Percentiles rank a stretch among this genome's conserved stretches.
phyloP scores from a whole-genome alignment of 2,329 filamentous ascomycete genomes.

The Aspergillus terreus region DNA sequence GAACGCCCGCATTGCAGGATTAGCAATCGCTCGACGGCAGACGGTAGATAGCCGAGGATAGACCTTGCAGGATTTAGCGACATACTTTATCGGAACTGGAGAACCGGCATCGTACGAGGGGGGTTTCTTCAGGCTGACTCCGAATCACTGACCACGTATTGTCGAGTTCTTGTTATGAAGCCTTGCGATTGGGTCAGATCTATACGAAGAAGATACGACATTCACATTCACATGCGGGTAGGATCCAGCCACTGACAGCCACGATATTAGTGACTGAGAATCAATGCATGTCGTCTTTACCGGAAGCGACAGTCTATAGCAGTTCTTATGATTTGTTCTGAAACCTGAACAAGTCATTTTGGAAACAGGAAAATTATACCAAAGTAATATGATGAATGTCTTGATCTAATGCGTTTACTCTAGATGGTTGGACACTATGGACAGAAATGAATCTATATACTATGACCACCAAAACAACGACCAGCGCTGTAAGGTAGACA shows the following conservation, averaged over 20 bases:
- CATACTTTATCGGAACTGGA: neutral
- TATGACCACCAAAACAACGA: neutral
- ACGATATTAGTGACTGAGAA: no score
- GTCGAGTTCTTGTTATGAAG: neutral
- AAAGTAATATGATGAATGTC: no score
- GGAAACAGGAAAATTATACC: no score
- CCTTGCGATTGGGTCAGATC: neutral
- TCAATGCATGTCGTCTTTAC: no score
- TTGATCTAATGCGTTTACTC: no score
- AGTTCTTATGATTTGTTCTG: no score
- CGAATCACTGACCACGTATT: neutral
- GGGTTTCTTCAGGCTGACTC: neutral
- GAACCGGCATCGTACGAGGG: slow-evolving; percentile 5
- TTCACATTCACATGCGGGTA: neutral
- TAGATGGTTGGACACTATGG: no score
- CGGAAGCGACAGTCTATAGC: no score
- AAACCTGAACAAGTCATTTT: no score
- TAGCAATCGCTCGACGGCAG: neutral
- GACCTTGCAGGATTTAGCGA: neutral
- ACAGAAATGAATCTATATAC: no score
- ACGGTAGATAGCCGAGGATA: neutral
- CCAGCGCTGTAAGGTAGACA: neutral
- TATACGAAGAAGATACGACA: neutral
- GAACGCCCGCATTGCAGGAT: neutral
- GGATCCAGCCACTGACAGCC: neutral